These are phyloP conservation scores for Camptophora hylomeconis DNA, from an alignment of 2,329 filamentous ascomycete genomes.

Conservation along the genomic window DNA sequence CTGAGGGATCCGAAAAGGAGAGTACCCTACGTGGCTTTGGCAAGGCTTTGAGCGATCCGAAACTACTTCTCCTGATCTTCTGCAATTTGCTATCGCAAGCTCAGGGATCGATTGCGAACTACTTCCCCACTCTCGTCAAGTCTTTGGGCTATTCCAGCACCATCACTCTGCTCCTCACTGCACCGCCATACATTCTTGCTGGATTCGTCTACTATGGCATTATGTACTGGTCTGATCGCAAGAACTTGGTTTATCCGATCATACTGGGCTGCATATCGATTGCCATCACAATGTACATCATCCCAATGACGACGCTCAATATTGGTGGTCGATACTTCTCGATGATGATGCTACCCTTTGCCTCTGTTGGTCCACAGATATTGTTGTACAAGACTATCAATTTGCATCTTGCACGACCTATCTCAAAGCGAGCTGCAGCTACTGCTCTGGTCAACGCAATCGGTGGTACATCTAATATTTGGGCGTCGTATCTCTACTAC, in stretches of 20 bases:
- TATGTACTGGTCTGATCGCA: conserved; percentile 16
- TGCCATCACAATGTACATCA: conserved; percentile 26
- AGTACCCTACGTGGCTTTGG: conserved; percentile 13
- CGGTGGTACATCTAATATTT: conserved; percentile 37
- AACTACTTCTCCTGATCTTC: conserved; percentile 1
- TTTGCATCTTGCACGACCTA: conserved; percentile 28
- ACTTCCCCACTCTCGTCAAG: conserved; percentile 57
- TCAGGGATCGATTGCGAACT: conserved; percentile 49
- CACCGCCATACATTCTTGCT: conserved; percentile 33
- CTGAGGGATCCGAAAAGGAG: conserved; percentile 25
- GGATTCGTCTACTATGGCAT: conserved; percentile 25
- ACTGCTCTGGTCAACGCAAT: conserved; percentile 40
- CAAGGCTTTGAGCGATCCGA: conserved; percentile 14
- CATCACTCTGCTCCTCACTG: conserved; percentile 33
- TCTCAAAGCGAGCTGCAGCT: conserved; percentile 30
- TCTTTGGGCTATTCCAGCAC: conserved; percentile 39
- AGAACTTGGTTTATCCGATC: conserved; percentile 21
- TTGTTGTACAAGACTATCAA: conserved; percentile 31
- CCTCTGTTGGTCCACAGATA: conserved; percentile 28
- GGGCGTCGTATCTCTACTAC: conserved; percentile 18
- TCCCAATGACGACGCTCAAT: conserved; percentile 25
- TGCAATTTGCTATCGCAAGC: conserved; percentile 17
- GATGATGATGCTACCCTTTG: conserved; percentile 30
- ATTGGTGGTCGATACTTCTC: conserved; percentile 29
- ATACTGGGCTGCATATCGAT: conserved; percentile 25